A percentile compares a stretch with the other conserved stretches of the same genome.
phyloP scores from a whole-genome alignment of 2,329 filamentous ascomycete species.

The Leptoxyphium fumago region DNA sequence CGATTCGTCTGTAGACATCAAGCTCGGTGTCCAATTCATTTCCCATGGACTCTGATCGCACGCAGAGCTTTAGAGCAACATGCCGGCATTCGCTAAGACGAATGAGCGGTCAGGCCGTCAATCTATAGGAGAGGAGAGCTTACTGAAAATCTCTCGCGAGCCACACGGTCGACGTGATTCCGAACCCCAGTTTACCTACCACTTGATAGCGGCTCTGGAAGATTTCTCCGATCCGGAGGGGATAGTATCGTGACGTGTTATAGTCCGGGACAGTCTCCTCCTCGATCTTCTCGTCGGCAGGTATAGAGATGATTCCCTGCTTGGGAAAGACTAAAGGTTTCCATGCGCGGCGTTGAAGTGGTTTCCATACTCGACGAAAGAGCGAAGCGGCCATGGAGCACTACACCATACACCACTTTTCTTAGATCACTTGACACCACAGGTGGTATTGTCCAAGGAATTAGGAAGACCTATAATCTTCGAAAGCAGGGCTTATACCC shows the following conservation, averaged over 20 bases:
- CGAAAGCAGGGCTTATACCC: too few relatives aligned
- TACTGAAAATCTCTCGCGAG: constrained; percentile 9
- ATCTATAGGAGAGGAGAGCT: background rate
- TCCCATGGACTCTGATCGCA: constrained; percentile 1
- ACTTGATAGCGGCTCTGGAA: constrained; percentile 10
- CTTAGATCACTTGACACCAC: too few relatives aligned
- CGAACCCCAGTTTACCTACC: constrained; percentile 11
- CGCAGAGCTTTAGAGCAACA: constrained; percentile 5
- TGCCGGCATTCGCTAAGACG: constrained; percentile 2
- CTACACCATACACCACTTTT: too few relatives aligned
- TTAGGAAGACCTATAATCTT: too few relatives aligned
- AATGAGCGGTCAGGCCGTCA: background rate
- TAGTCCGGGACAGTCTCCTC: constrained; percentile 6
- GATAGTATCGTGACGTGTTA: constrained; percentile 15
- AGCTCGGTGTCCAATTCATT: constrained; percentile 8
- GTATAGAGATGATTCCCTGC: background rate
- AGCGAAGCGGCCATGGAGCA: too few relatives aligned
- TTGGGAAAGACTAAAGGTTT: constrained; percentile 3
- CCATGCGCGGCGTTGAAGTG: constrained; percentile 1
- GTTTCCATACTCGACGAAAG: background rate
- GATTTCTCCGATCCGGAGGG: constrained; percentile 19
- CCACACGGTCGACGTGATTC: constrained; percentile 9
- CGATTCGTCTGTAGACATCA: constrained; percentile 7
- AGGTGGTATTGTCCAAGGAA: too few relatives aligned
- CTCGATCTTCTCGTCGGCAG: constrained; percentile 2